Evolutionary conservation across 2,329 filamentous ascomycete genomes (phyloP), one percentile per base, ranked within the genome.

Genomic region (Neoascochyta sp.): DNA sequence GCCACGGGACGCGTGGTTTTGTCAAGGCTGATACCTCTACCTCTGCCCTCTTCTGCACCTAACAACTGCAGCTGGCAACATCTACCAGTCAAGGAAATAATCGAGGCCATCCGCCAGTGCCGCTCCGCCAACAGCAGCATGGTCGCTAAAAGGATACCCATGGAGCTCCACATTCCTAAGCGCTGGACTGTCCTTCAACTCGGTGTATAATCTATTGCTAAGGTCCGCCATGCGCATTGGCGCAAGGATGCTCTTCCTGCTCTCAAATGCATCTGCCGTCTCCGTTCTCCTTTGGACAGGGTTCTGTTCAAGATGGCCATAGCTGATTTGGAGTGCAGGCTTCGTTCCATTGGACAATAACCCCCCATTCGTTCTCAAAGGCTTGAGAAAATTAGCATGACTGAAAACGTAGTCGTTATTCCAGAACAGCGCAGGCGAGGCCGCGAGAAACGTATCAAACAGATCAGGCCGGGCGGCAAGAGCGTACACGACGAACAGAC

Each of bases 401-500:
- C 44, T 46, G 26, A 60, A 53, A 11, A 73, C 54, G 29, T 63
- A 70, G 1, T 56, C 43, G 10, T 66, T 44, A 39, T 71, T 71
- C 65, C 68, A 74, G 61, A 62, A 71, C 5, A 71, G 64, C 0
- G 64, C 65, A 0, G 69, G 70, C 16, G 69, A 73, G 4, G 63
- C 66, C 2, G 64, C 63, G 9, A 72, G 57, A 36, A 65, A 70
- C 6, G 57, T 63, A 31, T 71, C 57, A 31, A 73, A 74, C 3
- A 64, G 51, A 1, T 49, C 41, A 0, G 67, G 64, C 4, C 57
- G 50, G 0, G 57, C 66, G 30, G 68, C 66, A 7, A 73, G 54
- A 0, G 64, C 53, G 35, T 72, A 67, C 3, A 74, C 54, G 0
- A 62, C 53, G 25, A 74, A 73, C 1, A 74, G 51, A 0, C 69